Percentiles rank a stretch among this genome's conserved stretches.
Evolutionary conservation across 1,284 basidiomycete species (phyloP).

Genomic region (Leccinum proximum): DNA sequence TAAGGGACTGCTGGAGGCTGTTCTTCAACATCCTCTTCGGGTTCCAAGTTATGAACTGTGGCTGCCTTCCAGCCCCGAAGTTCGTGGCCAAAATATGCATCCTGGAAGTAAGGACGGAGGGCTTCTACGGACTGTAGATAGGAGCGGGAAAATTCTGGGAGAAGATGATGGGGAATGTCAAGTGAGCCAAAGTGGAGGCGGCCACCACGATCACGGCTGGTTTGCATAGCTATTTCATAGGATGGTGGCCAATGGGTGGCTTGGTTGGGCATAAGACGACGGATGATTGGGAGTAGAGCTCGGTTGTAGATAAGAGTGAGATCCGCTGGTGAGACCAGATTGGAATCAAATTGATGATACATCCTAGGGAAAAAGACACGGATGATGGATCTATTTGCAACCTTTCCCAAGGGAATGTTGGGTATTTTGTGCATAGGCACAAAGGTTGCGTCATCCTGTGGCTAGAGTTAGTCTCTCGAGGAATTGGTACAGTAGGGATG

Average conservation of each 20-base stretch:
- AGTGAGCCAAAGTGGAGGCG: neutral
- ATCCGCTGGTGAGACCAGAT: neutral
- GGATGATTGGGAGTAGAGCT: neutral
- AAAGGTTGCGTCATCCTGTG: neutral
- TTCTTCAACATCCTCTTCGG: neutral
- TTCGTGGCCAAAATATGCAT: constrained; percentile 17
- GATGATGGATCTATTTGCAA: constrained; percentile 2
- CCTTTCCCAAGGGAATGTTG: constrained; percentile 12
- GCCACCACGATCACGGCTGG: neutral
- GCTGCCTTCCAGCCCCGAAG: constrained; percentile 10
- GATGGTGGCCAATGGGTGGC: constrained; percentile 11
- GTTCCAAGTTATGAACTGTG: constrained; percentile 6
- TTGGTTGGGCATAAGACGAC: constrained; percentile 5
- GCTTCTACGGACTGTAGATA: neutral
- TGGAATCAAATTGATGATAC: constrained; percentile 3
- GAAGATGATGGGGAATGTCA: constrained; percentile 3
- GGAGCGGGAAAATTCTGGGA: neutral
- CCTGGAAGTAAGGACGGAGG: neutral
- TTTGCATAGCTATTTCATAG: neutral
- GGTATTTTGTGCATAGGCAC: constrained; percentile 14
- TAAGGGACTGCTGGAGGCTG: neutral
- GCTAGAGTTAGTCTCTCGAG: neutral
- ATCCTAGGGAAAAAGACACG: constrained; percentile 14
- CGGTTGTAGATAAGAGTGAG: constrained; percentile 5
- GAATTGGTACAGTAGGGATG: neutral